These are phyloP conservation scores for Aspergillus tubingensis DNA, from an alignment of 2,329 filamentous ascomycete genomes.

Conservation along the genomic window DNA sequence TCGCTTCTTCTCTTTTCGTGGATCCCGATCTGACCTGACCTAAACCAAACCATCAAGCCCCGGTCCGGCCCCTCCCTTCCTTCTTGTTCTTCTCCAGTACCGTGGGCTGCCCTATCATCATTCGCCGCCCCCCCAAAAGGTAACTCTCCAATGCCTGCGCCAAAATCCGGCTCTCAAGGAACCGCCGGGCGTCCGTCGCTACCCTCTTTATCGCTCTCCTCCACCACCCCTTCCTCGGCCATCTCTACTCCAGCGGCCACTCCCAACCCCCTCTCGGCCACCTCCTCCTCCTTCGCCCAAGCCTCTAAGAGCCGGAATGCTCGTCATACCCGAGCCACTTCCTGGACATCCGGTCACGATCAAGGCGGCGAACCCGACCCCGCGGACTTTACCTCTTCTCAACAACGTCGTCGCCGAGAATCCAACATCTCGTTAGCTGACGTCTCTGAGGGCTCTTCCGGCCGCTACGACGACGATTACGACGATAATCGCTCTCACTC, in stretches of 20 bases:
- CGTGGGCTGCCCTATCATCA: constrained; percentile 15
- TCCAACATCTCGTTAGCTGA: constrained; percentile 36
- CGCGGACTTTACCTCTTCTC: constrained; percentile 15
- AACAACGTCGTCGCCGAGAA: constrained; percentile 35
- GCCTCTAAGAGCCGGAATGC: constrained; percentile 35
- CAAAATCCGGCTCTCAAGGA: constrained; percentile 16
- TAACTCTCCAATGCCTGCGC: constrained; percentile 23
- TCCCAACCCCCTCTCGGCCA: constrained; percentile 27
- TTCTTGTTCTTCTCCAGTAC: not conserved
- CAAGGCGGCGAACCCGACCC: constrained; percentile 32
- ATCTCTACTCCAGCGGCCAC: constrained; percentile 20
- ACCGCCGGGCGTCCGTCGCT: constrained; percentile 18
- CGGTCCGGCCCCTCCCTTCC: constrained; percentile 5
- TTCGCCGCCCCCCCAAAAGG: constrained; percentile 1
- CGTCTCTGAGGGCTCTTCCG: constrained; percentile 33
- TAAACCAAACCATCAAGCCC: not conserved
- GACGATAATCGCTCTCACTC: constrained; percentile 17
- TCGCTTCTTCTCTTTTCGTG: constrained; percentile 7
- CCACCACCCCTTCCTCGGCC: constrained; percentile 6
- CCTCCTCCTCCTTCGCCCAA: constrained; percentile 20
- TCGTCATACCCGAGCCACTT: constrained; percentile 38
- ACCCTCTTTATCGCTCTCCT: constrained; percentile 12
- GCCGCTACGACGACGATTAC: constrained; percentile 23
- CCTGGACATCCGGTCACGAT: constrained; percentile 39
- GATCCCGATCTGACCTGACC: constrained; percentile 3